A percentile compares a stretch with the other conserved stretches of the same genome.
phyloP scores from a whole-genome alignment of 176 grass and related monocot genomes.

The Avena eriantha region DNA sequence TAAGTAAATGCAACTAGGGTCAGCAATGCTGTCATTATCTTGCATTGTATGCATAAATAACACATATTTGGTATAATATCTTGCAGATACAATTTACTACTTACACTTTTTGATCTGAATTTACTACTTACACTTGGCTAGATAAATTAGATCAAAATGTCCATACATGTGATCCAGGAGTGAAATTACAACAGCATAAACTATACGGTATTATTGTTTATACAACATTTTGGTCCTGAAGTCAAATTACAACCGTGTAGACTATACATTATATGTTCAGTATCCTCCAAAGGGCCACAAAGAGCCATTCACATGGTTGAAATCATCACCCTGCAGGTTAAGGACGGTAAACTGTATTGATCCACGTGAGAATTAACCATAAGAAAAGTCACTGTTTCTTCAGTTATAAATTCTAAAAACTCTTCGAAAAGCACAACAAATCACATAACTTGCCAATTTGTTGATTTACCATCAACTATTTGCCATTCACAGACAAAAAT shows the following conservation, averaged over 20 bases:
- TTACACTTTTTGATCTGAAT: not conserved
- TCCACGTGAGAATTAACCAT: not conserved
- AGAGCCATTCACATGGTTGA: slow-evolving; percentile 32
- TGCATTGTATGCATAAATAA: slow-evolving; percentile 19
- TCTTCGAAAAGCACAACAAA: not conserved
- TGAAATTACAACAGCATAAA: slow-evolving; percentile 23
- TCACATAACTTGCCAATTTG: not conserved
- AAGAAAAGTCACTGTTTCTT: not conserved
- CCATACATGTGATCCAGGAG: slow-evolving; percentile 31
- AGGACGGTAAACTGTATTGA: not conserved
- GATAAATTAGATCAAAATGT: slow-evolving; percentile 30
- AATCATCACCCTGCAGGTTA: slow-evolving; percentile 51
- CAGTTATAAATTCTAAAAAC: not conserved
- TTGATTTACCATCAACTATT: not conserved
- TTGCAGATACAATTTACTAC: slow-evolving; percentile 4
- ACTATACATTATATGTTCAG: slow-evolving; percentile 5
- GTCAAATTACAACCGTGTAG: slow-evolving; percentile 17
- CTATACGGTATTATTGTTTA: not conserved
- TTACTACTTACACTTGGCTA: not conserved
- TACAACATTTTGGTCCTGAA: slow-evolving; percentile 29
- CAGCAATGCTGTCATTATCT: not conserved
- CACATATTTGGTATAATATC: slow-evolving; percentile 4
- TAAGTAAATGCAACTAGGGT: not conserved
- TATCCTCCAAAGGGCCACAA: slow-evolving; percentile 44
- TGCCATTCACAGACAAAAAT: not conserved